Evolutionary conservation across 148 eudicot species (phyloP).

Genomic region (Nepenthes gracilis): DNA sequence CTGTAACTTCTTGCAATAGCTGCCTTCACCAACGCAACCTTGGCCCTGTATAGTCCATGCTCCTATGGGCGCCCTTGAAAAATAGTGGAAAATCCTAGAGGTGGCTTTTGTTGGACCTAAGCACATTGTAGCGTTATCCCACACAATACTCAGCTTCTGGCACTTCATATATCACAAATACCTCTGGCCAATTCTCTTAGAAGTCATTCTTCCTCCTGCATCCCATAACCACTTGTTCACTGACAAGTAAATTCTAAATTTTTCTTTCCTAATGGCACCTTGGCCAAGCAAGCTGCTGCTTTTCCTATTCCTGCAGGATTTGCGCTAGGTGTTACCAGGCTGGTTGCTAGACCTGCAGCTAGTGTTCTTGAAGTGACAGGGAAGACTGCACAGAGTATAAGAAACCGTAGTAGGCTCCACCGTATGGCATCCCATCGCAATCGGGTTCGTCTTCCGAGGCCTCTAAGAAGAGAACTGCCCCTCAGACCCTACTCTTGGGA

Average conservation of each 20-base stretch:
- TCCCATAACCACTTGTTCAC: too few relatives aligned
- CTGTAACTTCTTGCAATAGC: too few relatives aligned
- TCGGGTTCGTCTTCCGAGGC: conserved; percentile 87
- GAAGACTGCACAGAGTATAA: conserved; percentile 90
- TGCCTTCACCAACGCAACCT: too few relatives aligned
- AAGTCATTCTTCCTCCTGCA: too few relatives aligned
- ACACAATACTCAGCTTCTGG: too few relatives aligned
- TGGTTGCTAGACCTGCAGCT: conserved; percentile 95
- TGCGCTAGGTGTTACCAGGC: conserved; percentile 89
- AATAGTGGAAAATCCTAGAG: too few relatives aligned
- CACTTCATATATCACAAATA: too few relatives aligned
- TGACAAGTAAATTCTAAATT: background rate
- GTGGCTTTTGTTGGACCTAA: too few relatives aligned
- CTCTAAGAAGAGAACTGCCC: conserved; percentile 54
- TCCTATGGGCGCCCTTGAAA: too few relatives aligned
- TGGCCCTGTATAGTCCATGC: too few relatives aligned
- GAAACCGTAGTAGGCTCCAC: conserved; percentile 77
- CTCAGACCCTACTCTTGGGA: conserved; percentile 88
- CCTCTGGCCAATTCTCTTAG: too few relatives aligned
- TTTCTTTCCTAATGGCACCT: background rate
- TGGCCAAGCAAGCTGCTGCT: background rate
- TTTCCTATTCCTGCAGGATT: conserved; percentile 40
- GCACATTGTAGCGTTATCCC: too few relatives aligned
- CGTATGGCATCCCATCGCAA: conserved; percentile 42
- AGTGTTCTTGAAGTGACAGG: conserved; percentile 94